Conservation (phyloP, 2,329 filamentous ascomycete species). For the Rutstroemia sp. region DNA sequence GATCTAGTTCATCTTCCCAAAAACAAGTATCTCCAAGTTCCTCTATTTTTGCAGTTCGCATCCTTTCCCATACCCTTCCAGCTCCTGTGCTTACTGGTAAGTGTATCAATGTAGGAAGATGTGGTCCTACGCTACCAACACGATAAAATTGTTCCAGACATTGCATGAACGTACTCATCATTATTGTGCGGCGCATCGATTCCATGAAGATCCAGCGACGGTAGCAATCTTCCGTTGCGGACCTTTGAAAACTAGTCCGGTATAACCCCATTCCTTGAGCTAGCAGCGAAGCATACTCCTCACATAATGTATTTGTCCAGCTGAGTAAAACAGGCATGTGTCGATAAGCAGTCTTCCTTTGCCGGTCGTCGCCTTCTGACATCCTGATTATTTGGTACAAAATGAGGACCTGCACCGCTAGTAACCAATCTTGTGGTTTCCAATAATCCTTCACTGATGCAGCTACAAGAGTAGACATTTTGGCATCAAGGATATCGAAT, state of each 20-base stretch:
- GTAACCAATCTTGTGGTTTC: slow-evolving; percentile 8
- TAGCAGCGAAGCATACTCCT: slow-evolving; percentile 1
- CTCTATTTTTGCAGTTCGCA: not conserved
- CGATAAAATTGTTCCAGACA: slow-evolving; percentile 11
- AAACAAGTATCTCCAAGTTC: not conserved
- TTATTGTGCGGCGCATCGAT: slow-evolving; percentile 27
- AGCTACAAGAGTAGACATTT: slow-evolving; percentile 6
- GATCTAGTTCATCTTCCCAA: not conserved
- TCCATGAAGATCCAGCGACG: slow-evolving; percentile 29
- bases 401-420: slow-evolving; percentile 21
- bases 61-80: slow-evolving; percentile 1
- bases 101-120: slow-evolving; percentile 8
- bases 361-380: slow-evolving; percentile 24
- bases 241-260: no score
- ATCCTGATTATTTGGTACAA: slow-evolving; percentile 28
- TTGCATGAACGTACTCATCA: slow-evolving; percentile 17
- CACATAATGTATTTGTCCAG: slow-evolving; percentile 22
- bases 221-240: not conserved
- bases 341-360: slow-evolving; percentile 20
- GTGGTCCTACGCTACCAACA: slow-evolving; percentile 11
- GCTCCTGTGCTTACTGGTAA: slow-evolving; percentile 11
- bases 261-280: not conserved
- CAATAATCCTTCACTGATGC: slow-evolving; percentile 4
- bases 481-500: slow-evolving; percentile 16
- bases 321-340: slow-evolving; percentile 20